Base-by-base conservation (phyloP, 805 yeast genomes). In the Cephaloascus fragrans region DNA sequence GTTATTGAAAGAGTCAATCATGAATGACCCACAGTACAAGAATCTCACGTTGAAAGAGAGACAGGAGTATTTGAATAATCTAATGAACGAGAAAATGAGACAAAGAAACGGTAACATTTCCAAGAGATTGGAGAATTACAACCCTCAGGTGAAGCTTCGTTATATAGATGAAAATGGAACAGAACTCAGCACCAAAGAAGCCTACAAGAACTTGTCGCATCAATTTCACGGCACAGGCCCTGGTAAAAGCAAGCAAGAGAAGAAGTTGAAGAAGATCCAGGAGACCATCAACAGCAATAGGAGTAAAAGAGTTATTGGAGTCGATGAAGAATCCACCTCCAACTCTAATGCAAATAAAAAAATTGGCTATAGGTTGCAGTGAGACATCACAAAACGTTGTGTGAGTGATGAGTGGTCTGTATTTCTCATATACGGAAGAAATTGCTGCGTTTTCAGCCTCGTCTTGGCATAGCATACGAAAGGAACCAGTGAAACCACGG, bases 141-240 rank as follows among this genome's bases (percentile, higher is more conserved):
- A 64, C 28, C 80, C 80, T 1, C 49, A 62, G 17, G 69, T 78
- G n/a, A 57, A 61, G 18, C 49, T 86, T 3, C 69, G 65, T 19
- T 83, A 85, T 55, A 69, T 64, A 16, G 94, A 85, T 52, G 80
- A 75, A 19, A 48, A 57, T 2, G 95, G 95, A 1, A 62, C 72
- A 26, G 62, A 64, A 17, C 56, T 87, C 19, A 60, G 68, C 23
- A 67, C 79, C 3, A 83, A 81, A 50, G 80, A 80, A 43, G 95
- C 95, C 1, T 86, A 73, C 63, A 85, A 83, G 59, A 73, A 74
- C 43, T 59, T 85, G 36, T 81, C 93, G 3, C 89, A 82, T 44
- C 75, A 77, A 45, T 86, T 84, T 55, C 95, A 86, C 53, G 94
- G 93, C 3, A 58, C 52, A 15, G 56, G 52, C 3, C 56, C 61